phyloP scores from a whole-genome alignment of 192 early-diverging fungal genomes.

The Entomortierella beljakovae region DNA sequence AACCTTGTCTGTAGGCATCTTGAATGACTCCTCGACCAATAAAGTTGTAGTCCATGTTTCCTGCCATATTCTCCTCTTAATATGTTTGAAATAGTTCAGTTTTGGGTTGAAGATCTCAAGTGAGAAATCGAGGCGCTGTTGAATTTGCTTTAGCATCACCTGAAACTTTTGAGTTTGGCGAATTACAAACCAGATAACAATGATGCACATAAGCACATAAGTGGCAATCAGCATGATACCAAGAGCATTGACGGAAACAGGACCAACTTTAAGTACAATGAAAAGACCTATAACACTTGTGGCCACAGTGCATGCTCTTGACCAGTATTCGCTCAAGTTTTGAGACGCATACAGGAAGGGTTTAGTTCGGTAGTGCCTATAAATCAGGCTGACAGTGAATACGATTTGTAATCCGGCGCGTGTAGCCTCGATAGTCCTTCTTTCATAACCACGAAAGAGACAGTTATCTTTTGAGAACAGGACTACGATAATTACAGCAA shows the following conservation, averaged over 20 bases:
- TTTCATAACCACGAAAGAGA: conserved; percentile 57
- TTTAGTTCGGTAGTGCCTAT: conserved; percentile 65
- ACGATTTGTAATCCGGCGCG: conserved; percentile 62
- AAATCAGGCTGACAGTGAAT: conserved; percentile 60
- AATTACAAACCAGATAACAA: conserved; percentile 59
- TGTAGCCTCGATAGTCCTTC: conserved; percentile 60
- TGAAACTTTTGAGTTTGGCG: conserved; percentile 54
- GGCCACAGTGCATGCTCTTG: conserved; percentile 54
- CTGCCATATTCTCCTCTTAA: conserved; percentile 73
- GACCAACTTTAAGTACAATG: conserved; percentile 58
- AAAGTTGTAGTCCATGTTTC: conserved; percentile 76
- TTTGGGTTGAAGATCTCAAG: conserved; percentile 61
- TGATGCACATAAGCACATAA: conserved; percentile 43
- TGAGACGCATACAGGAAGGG: conserved; percentile 70
- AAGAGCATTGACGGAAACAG: conserved; percentile 50
- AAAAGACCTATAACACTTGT: conserved; percentile 67
- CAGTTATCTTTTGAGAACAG: conserved; percentile 74
- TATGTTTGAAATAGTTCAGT: conserved; percentile 52
- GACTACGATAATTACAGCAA: conserved; percentile 56
- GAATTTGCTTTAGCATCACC: conserved; percentile 57
- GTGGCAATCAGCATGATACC: conserved; percentile 60
- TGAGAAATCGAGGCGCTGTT: conserved; percentile 59
- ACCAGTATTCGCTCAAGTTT: conserved; percentile 63
- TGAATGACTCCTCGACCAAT: conserved; percentile 67
- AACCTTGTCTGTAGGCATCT: conserved; percentile 62